These are phyloP conservation scores for Selaginella tamariscina DNA, from an alignment of 75 land plant species.

Conservation along the genomic window DNA sequence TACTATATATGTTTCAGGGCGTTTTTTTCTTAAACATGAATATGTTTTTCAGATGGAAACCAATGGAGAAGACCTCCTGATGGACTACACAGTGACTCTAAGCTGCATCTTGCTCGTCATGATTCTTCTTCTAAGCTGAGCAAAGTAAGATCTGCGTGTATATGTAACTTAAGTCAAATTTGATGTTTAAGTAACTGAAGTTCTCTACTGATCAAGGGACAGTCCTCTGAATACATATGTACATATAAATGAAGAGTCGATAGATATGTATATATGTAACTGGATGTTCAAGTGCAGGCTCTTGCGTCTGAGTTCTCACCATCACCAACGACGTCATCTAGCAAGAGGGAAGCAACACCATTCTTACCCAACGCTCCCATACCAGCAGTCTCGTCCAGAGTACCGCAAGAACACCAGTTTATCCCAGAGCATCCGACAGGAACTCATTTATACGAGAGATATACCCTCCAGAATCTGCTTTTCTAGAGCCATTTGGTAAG, in stretches of 20 bases:
- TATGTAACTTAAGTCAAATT: neutral
- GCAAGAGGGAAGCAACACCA: neutral
- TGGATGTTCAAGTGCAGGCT: too few species aligned
- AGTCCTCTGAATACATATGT: too few species aligned
- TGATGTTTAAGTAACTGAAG: neutral
- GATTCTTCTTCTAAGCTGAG: neutral
- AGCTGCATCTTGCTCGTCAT: neutral
- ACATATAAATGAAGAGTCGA: too few species aligned
- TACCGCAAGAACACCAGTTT: slow-evolving; percentile 55
- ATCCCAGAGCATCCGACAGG: slow-evolving; percentile 54
- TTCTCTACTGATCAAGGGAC: too few species aligned
- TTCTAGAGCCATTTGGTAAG: slow-evolving; percentile 20
- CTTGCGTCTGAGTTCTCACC: neutral
- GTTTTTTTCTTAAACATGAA: neutral
- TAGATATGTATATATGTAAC: too few species aligned
- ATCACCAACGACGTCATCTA: neutral
- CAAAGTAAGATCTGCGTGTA: neutral
- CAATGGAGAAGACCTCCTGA: neutral
- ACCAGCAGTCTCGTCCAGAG: slow-evolving; percentile 18
- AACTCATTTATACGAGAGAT: slow-evolving; percentile 15
- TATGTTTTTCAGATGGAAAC: neutral
- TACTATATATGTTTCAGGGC: too few species aligned
- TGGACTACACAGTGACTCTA: neutral
- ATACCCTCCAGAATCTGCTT: slow-evolving; percentile 27
- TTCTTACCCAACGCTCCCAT: neutral